A percentile compares a stretch with the other conserved stretches of the same genome.
These are phyloP conservation scores for Plasmodium yoelii DNA, from an alignment of 169 alveolate genomes.

Conservation along the genomic window DNA sequence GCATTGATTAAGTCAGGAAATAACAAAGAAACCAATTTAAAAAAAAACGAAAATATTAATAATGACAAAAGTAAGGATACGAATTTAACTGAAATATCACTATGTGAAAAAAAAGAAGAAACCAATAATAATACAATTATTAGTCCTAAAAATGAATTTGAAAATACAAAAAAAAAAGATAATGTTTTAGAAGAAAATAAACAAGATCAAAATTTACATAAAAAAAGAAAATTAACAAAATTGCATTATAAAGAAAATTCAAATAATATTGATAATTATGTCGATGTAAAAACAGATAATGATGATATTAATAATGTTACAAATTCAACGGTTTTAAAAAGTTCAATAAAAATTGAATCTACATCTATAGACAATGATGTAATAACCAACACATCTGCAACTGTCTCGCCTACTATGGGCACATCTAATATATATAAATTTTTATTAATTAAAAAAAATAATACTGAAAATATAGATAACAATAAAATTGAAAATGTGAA, in stretches of 20 bases:
- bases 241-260: conserved; percentile 52
- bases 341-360: neutral
- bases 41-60: neutral
- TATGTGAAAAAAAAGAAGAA: conserved; percentile 6
- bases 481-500: neutral
- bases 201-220: conserved; percentile 18
- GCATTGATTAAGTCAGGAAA: conserved; percentile 29
- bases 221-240: conserved; percentile 42
- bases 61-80: neutral
- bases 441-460: conserved; percentile 8
- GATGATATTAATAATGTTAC: neutral
- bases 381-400: neutral
- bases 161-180: neutral
- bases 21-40: conserved; percentile 14
- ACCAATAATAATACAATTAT: neutral
- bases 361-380: neutral
- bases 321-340: neutral
- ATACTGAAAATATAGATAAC: neutral
- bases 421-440: conserved; percentile 32
- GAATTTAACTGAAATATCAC: neutral
- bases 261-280: conserved; percentile 39
- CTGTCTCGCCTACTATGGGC: neutral
- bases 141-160: conserved; percentile 10
- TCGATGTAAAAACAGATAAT: conserved; percentile 29
- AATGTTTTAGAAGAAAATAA: conserved; percentile 20